These are phyloP conservation scores for Penicillium capsulatum DNA, from an alignment of 2,329 filamentous ascomycete genomes.

Conservation along the genomic window DNA sequence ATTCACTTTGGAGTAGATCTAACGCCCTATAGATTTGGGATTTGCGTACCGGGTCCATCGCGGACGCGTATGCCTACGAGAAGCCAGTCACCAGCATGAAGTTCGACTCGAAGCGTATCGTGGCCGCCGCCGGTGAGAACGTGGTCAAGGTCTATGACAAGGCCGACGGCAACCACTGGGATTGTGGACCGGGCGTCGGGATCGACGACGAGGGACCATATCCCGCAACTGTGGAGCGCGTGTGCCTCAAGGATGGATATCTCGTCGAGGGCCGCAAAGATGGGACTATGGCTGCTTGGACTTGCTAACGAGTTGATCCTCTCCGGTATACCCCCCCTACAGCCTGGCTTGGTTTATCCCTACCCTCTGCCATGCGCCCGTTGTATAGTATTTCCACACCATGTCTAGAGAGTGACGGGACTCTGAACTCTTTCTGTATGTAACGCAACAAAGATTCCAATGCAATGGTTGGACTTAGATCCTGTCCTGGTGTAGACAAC, in stretches of 20 bases:
- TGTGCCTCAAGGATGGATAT: slow-evolving; percentile 90
- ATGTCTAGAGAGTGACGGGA: slow-evolving; percentile 13
- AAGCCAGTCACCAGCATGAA: slow-evolving; percentile 91
- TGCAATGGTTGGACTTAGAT: slow-evolving; percentile 4
- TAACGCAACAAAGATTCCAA: slow-evolving; percentile 3
- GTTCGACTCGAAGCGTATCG: slow-evolving; percentile 88
- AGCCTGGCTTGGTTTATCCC: slow-evolving; percentile 8
- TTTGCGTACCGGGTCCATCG: slow-evolving; percentile 89
- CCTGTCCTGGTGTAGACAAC: neutral
- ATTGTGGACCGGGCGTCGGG: slow-evolving; percentile 78
- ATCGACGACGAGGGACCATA: slow-evolving; percentile 61
- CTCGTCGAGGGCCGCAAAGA: slow-evolving; percentile 84
- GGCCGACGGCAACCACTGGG: slow-evolving; percentile 91
- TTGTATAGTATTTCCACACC: slow-evolving; percentile 25
- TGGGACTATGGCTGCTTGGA: slow-evolving; percentile 88
- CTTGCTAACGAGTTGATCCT: slow-evolving; percentile 50
- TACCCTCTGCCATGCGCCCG: slow-evolving; percentile 9
- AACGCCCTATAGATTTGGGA: slow-evolving; percentile 79
- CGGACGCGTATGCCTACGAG: slow-evolving; percentile 94
- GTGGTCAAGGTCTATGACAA: slow-evolving; percentile 99
- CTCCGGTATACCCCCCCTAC: slow-evolving; percentile 3
- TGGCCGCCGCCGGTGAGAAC: slow-evolving; percentile 82
- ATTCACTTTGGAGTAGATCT: slow-evolving; percentile 5
- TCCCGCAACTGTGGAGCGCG: slow-evolving; percentile 71
- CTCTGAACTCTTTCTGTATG: slow-evolving; percentile 10